Evolutionary conservation across 805 yeast species (phyloP).

Genomic region (Candida vartiovaarae): DNA sequence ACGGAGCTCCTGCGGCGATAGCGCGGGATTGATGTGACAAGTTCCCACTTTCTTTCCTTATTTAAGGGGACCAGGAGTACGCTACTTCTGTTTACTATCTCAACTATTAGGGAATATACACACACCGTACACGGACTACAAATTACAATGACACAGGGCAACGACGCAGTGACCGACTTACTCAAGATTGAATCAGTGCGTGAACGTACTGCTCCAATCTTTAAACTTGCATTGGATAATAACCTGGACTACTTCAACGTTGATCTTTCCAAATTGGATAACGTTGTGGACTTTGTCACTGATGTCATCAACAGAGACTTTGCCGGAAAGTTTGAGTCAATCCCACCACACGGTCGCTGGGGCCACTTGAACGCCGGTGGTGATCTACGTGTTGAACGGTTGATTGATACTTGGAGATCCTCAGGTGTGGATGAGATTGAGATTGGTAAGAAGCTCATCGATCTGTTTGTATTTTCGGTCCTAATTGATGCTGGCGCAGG

Average conservation of each 20-base stretch:
- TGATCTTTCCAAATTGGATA: conserved; percentile 34
- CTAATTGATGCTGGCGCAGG: conserved; percentile 68
- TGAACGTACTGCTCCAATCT: conserved; percentile 40
- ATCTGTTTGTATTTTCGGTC: conserved; percentile 53
- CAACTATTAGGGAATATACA: too few relatives aligned
- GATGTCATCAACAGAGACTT: conserved; percentile 36
- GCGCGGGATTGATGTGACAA: neutral
- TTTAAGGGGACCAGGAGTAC: too few relatives aligned
- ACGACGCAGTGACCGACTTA: conserved; percentile 25
- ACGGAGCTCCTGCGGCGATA: conserved; percentile 9
- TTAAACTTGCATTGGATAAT: conserved; percentile 30
- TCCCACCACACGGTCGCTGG: conserved; percentile 66
- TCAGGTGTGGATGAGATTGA: conserved; percentile 32
- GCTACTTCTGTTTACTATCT: too few relatives aligned
- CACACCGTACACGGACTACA: too few relatives aligned
- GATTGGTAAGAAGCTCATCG: conserved; percentile 46
- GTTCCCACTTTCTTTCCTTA: too few relatives aligned
- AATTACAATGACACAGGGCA: conserved; percentile 4
- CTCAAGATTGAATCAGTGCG: conserved; percentile 50
- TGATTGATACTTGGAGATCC: conserved; percentile 33
- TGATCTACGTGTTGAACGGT: conserved; percentile 34
- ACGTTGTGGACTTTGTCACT: conserved; percentile 39
- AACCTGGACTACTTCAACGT: conserved; percentile 38
- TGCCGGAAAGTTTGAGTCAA: conserved; percentile 33
- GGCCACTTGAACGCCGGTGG: conserved; percentile 54